These are phyloP conservation scores for Yamadazyma mexicana DNA, from an alignment of 1,139 yeast genomes.

Conservation along the genomic window DNA sequence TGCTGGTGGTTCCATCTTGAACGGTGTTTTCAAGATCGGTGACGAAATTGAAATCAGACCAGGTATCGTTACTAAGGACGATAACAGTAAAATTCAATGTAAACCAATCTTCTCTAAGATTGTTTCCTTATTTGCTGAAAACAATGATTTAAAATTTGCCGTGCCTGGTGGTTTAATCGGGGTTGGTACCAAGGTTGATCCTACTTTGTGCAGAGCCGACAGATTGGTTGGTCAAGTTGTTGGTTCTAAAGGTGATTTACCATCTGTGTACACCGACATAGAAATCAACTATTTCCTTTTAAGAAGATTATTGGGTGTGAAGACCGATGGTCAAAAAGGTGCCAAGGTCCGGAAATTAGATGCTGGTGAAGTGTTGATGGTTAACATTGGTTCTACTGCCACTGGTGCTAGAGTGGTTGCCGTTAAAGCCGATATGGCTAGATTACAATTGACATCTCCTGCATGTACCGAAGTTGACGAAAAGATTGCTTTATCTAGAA, in stretches of 20 bases:
- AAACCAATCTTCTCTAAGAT: slow-evolving; percentile 93
- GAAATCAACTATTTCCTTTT: slow-evolving; percentile 96
- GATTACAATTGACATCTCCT: slow-evolving; percentile 93
- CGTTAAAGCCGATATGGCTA: slow-evolving; percentile 99
- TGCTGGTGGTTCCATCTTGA: slow-evolving; percentile 98
- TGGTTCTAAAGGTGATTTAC: slow-evolving; percentile 94
- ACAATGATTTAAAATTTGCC: slow-evolving; percentile 95
- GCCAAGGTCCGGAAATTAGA: slow-evolving; percentile 95
- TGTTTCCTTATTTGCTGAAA: slow-evolving; percentile 94
- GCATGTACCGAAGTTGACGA: slow-evolving; percentile 98
- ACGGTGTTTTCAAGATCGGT: slow-evolving; percentile 94
- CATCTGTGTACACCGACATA: slow-evolving; percentile 93
- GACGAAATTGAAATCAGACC: slow-evolving; percentile 99
- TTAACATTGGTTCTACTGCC: slow-evolving; percentile 98
- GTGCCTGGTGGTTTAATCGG: slow-evolving; percentile 99
- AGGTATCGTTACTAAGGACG: slow-evolving; percentile 96
- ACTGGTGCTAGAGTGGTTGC: slow-evolving; percentile 99
- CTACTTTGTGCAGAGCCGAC: slow-evolving; percentile 98
- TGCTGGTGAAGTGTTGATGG: slow-evolving; percentile 96
- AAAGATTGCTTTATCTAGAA: slow-evolving; percentile 97
- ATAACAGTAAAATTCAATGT: slow-evolving; percentile 90
- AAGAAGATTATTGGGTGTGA: slow-evolving; percentile 97
- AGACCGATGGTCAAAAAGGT: slow-evolving; percentile 92
- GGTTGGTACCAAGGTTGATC: slow-evolving; percentile 97
- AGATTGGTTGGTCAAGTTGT: slow-evolving; percentile 99